Base-by-base conservation (phyloP, 805 yeast genomes). In the Scheffersomyces amazonensis region DNA sequence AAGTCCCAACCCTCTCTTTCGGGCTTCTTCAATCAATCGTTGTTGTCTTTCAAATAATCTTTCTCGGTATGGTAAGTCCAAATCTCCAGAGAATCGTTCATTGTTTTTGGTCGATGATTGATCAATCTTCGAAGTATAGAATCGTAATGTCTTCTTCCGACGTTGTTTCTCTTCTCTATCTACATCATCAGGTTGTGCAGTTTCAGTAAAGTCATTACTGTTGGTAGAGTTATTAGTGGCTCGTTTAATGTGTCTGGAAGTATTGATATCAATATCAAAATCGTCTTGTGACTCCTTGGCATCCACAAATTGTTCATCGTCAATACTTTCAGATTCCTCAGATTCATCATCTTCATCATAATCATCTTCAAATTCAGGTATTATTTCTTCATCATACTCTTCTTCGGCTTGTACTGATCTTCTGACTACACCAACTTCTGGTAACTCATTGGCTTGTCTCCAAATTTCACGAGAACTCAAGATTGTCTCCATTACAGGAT, bases 101-200 rank as follows among this genome's bases (percentile, higher is more conserved):
- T 37, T 42, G 43, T 76, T 76, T 60, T 83, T 83, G 49, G 72
- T 71, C 19, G 75, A 81, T 36, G 82, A 83, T 65, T 90, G 95
- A 60, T 89, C 96, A 61, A 93, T 90, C 64, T 91, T 90, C 41
- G 98, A 87, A 1, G 99, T 93, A 73, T 93, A 93, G 80, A 93
- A 93, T 43, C 98, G 81, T 52, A 93, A 76, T 2, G 95, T 76
- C 56, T 78, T 79, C 69, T 83, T 85, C 51, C 95, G 80, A 16
- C 81, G 76, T 42, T 75, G 78, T 67, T 90, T 91, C 41, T 89
- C 98, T 54, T 87, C 95, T 32, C 76, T 73, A 62, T 93, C 98
- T 34, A 88, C 81, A 19, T 80, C 93, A 35, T 86, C 95, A 31
- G 86, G 74, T 2, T 50, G 43, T 23, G 74, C 79, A 20, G 80